These are phyloP conservation scores for Coemansia sp. DNA, from an alignment of 192 early-diverging fungal genomes.

Conservation along the genomic window DNA sequence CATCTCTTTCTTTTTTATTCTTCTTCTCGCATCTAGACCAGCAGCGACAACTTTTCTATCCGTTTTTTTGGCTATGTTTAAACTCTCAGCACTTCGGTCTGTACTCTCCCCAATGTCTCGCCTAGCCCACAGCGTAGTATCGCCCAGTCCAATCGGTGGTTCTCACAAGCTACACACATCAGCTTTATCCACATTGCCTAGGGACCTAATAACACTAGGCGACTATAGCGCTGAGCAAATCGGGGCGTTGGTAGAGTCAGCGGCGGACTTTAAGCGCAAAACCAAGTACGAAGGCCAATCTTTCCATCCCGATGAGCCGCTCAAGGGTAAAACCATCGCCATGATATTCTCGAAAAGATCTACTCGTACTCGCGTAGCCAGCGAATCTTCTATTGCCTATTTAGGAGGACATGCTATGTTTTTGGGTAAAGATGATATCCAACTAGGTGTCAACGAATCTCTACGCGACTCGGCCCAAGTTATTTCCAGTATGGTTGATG, in stretches of 20 bases:
- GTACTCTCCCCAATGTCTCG: conserved; percentile 29
- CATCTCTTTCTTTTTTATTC: background rate
- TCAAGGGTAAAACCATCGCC: conserved; percentile 84
- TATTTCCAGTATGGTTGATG: conserved; percentile 94
- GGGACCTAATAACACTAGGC: conserved; percentile 61
- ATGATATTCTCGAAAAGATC: conserved; percentile 95
- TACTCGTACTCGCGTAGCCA: conserved; percentile 94
- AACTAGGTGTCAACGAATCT: conserved; percentile 94
- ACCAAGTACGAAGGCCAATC: conserved; percentile 60
- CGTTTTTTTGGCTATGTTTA: conserved; percentile 29
- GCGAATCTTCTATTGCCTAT: conserved; percentile 88
- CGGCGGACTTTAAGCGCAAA: conserved; percentile 78
- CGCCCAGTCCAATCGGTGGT: conserved; percentile 9
- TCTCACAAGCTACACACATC: conserved; percentile 15
- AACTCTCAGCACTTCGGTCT: conserved; percentile 19
- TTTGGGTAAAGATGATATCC: conserved; percentile 92
- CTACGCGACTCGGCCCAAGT: conserved; percentile 87
- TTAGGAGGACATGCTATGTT: conserved; percentile 97
- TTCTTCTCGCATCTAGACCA: background rate
- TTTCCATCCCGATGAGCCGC: conserved; percentile 57
- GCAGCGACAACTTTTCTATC: background rate
- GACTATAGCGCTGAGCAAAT: conserved; percentile 82
- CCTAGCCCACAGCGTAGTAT: conserved; percentile 15
- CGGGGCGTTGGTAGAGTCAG: conserved; percentile 70
- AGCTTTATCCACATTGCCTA: conserved; percentile 33